phyloP scores from a whole-genome alignment of 306 rosid genomes.

The Styphnolobium japonicum region DNA sequence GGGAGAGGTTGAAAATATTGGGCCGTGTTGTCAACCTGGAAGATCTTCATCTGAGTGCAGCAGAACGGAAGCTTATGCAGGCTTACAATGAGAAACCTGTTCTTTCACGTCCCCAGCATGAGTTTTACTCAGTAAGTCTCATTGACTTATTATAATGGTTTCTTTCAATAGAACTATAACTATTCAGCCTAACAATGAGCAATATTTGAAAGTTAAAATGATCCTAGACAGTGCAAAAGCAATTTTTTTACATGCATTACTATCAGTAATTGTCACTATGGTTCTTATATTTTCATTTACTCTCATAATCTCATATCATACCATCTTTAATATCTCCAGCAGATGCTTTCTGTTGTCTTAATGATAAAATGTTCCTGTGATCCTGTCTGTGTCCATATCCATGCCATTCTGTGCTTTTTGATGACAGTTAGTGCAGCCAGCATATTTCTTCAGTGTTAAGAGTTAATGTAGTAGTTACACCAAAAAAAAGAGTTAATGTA shows the following conservation, averaged over 20 bases:
- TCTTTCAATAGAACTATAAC: neutral
- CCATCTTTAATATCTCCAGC: neutral
- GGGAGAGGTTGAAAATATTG: constrained; percentile 78
- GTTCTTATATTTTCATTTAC: neutral
- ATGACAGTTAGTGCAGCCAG: neutral
- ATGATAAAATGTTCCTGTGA: neutral
- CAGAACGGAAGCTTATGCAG: constrained; percentile 74
- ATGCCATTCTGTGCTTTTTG: neutral
- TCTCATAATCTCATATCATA: neutral
- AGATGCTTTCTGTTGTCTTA: neutral
- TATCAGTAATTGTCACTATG: neutral
- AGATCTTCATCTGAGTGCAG: constrained; percentile 61
- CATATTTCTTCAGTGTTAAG: neutral
- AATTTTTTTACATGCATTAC: neutral
- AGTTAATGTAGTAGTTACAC: no score
- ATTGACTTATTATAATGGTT: neutral
- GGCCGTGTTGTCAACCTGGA: constrained; percentile 72
- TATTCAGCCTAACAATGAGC: neutral
- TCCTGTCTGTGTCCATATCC: neutral
- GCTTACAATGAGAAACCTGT: constrained; percentile 85
- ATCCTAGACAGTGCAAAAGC: neutral
- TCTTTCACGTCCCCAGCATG: constrained; percentile 87
- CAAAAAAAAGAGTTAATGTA: no score
- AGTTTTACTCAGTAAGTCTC: constrained; percentile 59
- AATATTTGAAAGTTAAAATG: neutral